Evolutionary conservation across 2,329 filamentous ascomycete genomes (phyloP).

Genomic region (Berkeleyomyces rouxiae): DNA sequence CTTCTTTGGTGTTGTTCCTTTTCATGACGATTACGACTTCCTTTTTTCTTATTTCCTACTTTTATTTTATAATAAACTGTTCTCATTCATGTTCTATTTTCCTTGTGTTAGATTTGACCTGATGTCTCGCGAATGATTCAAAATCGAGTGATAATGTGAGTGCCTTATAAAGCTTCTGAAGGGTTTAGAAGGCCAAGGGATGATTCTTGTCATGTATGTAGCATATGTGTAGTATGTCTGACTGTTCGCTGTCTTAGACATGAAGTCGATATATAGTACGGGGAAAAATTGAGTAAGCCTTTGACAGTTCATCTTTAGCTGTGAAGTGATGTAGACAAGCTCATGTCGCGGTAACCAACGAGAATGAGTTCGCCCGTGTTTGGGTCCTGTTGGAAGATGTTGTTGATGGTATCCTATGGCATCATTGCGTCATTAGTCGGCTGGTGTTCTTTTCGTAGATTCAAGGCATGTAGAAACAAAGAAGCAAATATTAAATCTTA

Average conservation of each 20-base stretch:
- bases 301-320: not conserved
- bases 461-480: not conserved
- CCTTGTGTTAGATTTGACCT: too few species aligned
- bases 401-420: constrained; percentile 22
- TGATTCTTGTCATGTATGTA: too few species aligned
- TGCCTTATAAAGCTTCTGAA: too few species aligned
- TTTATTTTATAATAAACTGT: constrained; percentile 6
- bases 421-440: not conserved
- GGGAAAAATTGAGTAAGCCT: too few species aligned
- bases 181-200: too few species aligned
- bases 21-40: constrained; percentile 12
- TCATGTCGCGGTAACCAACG: constrained; percentile 24
- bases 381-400: constrained; percentile 24
- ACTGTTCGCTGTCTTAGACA: too few species aligned
- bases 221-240: too few species aligned
- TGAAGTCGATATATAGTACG: too few species aligned
- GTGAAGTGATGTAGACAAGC: constrained; percentile 21
- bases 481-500: not conserved
- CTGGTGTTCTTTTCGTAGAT: not conserved
- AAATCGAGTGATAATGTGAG: too few species aligned
- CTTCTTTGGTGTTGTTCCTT: constrained; percentile 10
- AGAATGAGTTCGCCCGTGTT: constrained; percentile 24
- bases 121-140: too few species aligned
- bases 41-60: constrained; percentile 11
- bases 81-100: too few species aligned